phyloP scores from a whole-genome alignment of 495 filamentous ascomycete genomes.

The Annulohypoxylon maeteangense region DNA sequence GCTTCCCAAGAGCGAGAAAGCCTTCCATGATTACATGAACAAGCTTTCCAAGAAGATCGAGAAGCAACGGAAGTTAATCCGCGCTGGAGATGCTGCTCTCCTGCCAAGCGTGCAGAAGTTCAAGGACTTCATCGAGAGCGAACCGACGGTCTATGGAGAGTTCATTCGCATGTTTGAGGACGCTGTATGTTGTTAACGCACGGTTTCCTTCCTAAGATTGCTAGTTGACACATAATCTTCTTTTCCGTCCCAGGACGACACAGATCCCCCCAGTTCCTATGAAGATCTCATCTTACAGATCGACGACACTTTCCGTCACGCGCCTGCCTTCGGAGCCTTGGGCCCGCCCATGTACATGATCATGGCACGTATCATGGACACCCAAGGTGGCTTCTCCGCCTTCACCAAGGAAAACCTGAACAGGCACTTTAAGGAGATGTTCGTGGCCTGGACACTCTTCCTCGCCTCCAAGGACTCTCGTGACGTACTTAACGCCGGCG shows the following conservation, averaged over 20 bases:
- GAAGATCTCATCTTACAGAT: slow-evolving; percentile 21
- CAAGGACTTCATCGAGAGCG: slow-evolving; percentile 54
- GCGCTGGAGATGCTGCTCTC: slow-evolving; percentile 25
- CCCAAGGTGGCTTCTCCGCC: slow-evolving; percentile 26
- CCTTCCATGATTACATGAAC: slow-evolving; percentile 23
- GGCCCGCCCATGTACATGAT: slow-evolving; percentile 27
- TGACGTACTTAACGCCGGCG: slow-evolving; percentile 59
- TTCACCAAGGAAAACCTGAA: slow-evolving; percentile 28
- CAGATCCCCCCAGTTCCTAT: slow-evolving; percentile 19
- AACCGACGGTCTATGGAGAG: slow-evolving; percentile 48
- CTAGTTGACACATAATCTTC: slow-evolving; percentile 24
- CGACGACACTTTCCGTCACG: slow-evolving; percentile 23
- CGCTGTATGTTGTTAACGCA: slow-evolving; percentile 24
- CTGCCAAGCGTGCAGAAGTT: slow-evolving; percentile 51
- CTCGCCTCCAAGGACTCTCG: slow-evolving; percentile 24
- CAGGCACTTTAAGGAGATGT: slow-evolving; percentile 67
- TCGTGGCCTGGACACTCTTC: slow-evolving; percentile 26
- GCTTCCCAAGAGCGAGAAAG: slow-evolving; percentile 27
- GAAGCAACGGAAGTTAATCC: slow-evolving; percentile 26
- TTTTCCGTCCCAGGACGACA: slow-evolving; percentile 20
- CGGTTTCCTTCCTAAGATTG: slow-evolving; percentile 25
- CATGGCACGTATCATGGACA: slow-evolving; percentile 24
- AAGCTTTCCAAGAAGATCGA: slow-evolving; percentile 26
- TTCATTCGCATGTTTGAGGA: slow-evolving; percentile 24
- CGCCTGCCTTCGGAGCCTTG: slow-evolving; percentile 25